Percentiles rank a stretch among this genome's conserved stretches.
These are phyloP conservation scores for Mucor piriformis DNA, from an alignment of 371 early-diverging fungal species.

Conservation along the genomic window DNA sequence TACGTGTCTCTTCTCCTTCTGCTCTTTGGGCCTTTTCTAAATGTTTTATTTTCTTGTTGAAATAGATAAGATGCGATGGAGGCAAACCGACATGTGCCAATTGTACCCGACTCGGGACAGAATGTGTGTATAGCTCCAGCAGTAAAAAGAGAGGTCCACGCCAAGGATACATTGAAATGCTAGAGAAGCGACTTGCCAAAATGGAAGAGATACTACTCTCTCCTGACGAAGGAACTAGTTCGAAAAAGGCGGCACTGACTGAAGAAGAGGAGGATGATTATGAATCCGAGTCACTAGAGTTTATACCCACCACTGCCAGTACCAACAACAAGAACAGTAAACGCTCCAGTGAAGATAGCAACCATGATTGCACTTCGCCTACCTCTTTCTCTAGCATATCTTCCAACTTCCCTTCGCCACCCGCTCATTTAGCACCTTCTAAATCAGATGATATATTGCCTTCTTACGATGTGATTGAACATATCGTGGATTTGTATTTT, in stretches of 20 bases:
- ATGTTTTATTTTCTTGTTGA: not conserved
- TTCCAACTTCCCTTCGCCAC: constrained; percentile 16
- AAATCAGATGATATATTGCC: constrained; percentile 20
- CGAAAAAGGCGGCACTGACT: not conserved
- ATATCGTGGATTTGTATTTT: constrained; percentile 59
- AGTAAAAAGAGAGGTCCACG: constrained; percentile 79
- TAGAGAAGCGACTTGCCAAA: constrained; percentile 73
- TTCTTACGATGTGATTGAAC: constrained; percentile 50
- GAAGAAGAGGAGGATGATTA: not conserved
- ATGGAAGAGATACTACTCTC: constrained; percentile 67
- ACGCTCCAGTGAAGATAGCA: constrained; percentile 7
- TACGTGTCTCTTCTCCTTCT: no score
- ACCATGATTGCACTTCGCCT: constrained; percentile 12
- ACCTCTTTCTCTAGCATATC: constrained; percentile 22
- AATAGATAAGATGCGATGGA: constrained; percentile 79
- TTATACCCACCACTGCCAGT: no score
- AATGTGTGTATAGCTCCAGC: constrained; percentile 75
- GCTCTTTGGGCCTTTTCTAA: not conserved
- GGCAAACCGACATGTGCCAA: constrained; percentile 75
- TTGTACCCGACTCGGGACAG: constrained; percentile 63
- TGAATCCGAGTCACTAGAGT: no score
- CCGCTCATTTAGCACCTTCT: constrained; percentile 1
- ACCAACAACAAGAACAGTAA: not conserved
- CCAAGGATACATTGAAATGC: constrained; percentile 78
- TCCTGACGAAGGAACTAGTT: not conserved